These are phyloP conservation scores for Cucumis hystrix DNA, from an alignment of 306 rosid genomes.

Conservation along the genomic window DNA sequence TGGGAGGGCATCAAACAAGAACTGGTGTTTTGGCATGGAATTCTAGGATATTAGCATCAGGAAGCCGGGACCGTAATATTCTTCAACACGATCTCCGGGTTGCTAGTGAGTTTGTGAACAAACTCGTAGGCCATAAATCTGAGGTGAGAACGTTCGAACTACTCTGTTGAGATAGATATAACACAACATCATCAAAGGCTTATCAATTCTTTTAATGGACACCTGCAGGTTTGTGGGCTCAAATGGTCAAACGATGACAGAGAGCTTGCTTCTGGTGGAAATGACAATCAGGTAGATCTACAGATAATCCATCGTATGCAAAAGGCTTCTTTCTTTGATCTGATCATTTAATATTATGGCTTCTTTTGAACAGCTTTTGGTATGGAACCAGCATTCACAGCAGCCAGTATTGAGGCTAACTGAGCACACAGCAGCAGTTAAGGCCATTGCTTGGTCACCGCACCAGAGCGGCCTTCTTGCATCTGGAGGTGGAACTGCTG, in stretches of 20 bases:
- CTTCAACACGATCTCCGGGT: slow-evolving; percentile 97
- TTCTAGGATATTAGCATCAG: slow-evolving; percentile 82
- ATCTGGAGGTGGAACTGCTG: slow-evolving; percentile 99
- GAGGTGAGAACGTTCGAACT: slow-evolving; percentile 35
- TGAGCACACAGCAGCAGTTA: slow-evolving; percentile 95
- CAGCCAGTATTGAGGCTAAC: slow-evolving; percentile 73
- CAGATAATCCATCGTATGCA: not conserved
- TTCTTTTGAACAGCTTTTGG: slow-evolving; percentile 51
- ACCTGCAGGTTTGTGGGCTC: slow-evolving; percentile 57
- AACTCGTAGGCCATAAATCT: slow-evolving; percentile 94
- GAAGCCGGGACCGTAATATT: slow-evolving; percentile 87
- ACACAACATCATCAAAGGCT: too few species aligned
- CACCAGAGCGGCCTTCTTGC: slow-evolving; percentile 90
- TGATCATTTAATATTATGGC: not conserved
- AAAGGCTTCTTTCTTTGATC: not conserved
- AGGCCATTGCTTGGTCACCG: slow-evolving; percentile 99
- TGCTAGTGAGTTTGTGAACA: slow-evolving; percentile 51
- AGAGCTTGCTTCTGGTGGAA: slow-evolving; percentile 98
- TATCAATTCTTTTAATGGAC: not conserved
- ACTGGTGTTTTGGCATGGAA: slow-evolving; percentile 97
- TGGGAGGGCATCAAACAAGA: slow-evolving; percentile 98
- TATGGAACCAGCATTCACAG: slow-evolving; percentile 94
- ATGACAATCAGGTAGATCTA: slow-evolving; percentile 80
- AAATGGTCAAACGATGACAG: slow-evolving; percentile 97
- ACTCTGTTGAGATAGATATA: not conserved